Evolutionary conservation across 2,329 filamentous ascomycete species (phyloP).

Genomic region (Tolypocladium sp.): DNA sequence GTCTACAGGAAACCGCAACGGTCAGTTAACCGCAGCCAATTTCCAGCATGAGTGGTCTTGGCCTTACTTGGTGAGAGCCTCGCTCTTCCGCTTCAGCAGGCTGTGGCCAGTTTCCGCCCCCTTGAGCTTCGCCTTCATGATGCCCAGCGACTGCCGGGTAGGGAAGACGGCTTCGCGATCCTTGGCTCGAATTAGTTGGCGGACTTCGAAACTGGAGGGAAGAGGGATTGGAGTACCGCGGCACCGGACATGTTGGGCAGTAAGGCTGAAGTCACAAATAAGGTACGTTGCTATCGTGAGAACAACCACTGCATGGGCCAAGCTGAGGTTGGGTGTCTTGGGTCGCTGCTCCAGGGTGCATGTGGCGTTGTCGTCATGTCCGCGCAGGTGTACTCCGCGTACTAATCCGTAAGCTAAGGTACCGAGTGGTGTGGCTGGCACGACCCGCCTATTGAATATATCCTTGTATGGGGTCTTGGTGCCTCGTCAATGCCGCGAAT

Average conservation of each 20-base stretch:
- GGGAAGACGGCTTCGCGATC: slow-evolving; percentile 95
- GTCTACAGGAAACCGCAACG: slow-evolving; percentile 39
- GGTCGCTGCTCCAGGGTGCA: not conserved
- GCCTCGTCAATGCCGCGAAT: not conserved
- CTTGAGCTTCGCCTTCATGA: slow-evolving; percentile 98
- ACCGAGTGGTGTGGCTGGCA: no score
- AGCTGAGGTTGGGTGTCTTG: not conserved
- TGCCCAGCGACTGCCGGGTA: slow-evolving; percentile 88
- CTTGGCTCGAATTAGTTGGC: slow-evolving; percentile 31
- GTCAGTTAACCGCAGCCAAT: slow-evolving; percentile 1
- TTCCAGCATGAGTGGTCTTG: slow-evolving; percentile 13
- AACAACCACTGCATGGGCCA: not conserved
- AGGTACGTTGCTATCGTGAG: not conserved
- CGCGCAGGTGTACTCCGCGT: not conserved
- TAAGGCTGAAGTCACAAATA: not conserved
- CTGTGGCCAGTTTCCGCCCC: slow-evolving; percentile 86
- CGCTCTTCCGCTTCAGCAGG: slow-evolving; percentile 93
- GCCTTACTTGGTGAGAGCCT: slow-evolving; percentile 85
- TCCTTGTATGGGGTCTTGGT: not conserved
- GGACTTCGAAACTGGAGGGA: not conserved
- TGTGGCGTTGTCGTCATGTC: not conserved
- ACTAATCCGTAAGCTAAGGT: no score
- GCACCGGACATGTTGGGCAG: slow-evolving; percentile 21
- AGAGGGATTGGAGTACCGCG: slow-evolving; percentile 10
- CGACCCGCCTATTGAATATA: not conserved